Percentiles rank a stretch among this genome's conserved stretches.
These are phyloP conservation scores for Lachnellula cervina DNA, from an alignment of 2,329 filamentous ascomycete genomes.

Conservation along the genomic window DNA sequence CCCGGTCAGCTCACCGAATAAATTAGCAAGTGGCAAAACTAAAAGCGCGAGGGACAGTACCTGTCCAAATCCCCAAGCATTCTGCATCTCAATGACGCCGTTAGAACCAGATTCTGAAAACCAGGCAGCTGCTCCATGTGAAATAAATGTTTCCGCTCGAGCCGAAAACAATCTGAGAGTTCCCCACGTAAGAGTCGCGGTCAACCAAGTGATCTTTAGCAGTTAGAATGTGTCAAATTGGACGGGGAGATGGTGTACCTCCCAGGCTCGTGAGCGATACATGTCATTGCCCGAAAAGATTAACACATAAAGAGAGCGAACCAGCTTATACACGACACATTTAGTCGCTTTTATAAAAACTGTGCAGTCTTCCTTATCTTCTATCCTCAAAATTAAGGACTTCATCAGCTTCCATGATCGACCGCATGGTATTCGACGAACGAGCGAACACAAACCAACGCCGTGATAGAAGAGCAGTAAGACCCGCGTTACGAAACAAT, in stretches of 20 bases:
- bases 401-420: too few relatives aligned
- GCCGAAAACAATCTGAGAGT: background rate
- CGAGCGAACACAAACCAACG: too few relatives aligned
- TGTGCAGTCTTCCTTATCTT: background rate
- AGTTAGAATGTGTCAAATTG: background rate
- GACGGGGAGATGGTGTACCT: background rate
- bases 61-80: slow-evolving; percentile 1
- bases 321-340: background rate
- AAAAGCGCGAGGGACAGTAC: background rate
- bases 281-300: background rate
- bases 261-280: background rate
- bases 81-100: background rate
- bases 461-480: too few relatives aligned
- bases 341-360: background rate
- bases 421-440: too few relatives aligned
- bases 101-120: too few relatives aligned
- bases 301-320: background rate
- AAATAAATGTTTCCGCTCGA: too few relatives aligned
- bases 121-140: too few relatives aligned
- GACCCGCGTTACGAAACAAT: too few relatives aligned
- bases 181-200: background rate
- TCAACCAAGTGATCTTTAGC: background rate
- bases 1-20: background rate
- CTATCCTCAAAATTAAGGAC: background rate
- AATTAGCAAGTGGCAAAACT: background rate